Conservation (phyloP, 75 land plant species). For the Pseudotsuga menziesii region DNA sequence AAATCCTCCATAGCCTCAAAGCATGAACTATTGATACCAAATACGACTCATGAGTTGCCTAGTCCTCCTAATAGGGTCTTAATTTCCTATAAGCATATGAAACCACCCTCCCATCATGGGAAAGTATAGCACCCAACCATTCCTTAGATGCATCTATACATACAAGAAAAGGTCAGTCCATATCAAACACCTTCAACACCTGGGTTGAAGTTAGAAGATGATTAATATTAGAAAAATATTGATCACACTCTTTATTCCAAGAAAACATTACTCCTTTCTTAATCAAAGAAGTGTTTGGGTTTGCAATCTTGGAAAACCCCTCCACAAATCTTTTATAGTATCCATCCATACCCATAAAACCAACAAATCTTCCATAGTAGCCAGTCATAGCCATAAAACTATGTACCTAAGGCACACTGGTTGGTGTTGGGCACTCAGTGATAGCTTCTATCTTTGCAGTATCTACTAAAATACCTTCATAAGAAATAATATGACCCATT, state of each 20-base stretch:
- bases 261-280: background rate
- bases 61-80: too few species aligned
- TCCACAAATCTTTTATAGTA: constrained; percentile 12
- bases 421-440: too few species aligned
- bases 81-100: too few species aligned
- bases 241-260: background rate
- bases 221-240: background rate
- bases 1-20: too few species aligned
- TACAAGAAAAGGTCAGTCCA: background rate
- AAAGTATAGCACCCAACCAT: background rate
- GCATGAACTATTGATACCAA: too few species aligned
- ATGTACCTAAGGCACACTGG: too few species aligned
- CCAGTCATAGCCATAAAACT: too few species aligned
- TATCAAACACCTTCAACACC: background rate
- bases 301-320: background rate
- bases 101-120: background rate
- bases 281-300: background rate
- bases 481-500: too few species aligned
- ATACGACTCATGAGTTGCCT: too few species aligned
- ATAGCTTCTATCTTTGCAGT: too few species aligned
- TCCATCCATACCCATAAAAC: constrained; percentile 13
- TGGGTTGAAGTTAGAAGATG: background rate
- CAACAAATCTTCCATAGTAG: too few species aligned
- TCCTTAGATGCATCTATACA: background rate
- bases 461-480: too few species aligned